Percentiles rank a stretch among this genome's conserved stretches.
Evolutionary conservation across 352 stramenopile genomes (phyloP).

Genomic region (Phytopythium vexans): DNA sequence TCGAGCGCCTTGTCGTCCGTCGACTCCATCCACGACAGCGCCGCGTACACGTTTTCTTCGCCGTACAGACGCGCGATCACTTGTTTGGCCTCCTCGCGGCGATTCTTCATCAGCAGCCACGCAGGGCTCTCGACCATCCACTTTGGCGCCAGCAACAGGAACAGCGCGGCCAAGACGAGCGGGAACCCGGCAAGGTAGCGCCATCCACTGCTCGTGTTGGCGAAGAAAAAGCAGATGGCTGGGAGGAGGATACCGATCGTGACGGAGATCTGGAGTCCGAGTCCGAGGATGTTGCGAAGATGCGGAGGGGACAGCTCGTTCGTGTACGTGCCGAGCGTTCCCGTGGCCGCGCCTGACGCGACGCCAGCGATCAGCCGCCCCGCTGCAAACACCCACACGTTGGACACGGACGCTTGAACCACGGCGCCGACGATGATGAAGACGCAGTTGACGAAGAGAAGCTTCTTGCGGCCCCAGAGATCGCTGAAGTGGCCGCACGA

Average conservation of each 20-base stretch:
- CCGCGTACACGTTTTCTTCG: too few species aligned
- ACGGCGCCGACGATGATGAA: slow-evolving; percentile 33
- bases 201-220: slow-evolving; percentile 26
- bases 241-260: slow-evolving; percentile 44
- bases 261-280: slow-evolving; percentile 42
- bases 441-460: slow-evolving; percentile 18
- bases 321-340: slow-evolving; percentile 20
- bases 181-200: slow-evolving; percentile 45
- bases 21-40: slow-evolving; percentile 9
- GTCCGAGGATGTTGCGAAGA: slow-evolving; percentile 20
- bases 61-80: slow-evolving; percentile 27
- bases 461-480: slow-evolving; percentile 19
- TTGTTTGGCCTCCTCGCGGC: slow-evolving; percentile 12
- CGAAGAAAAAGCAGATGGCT: slow-evolving; percentile 29
- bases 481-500: slow-evolving; percentile 30
- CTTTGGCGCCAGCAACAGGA: slow-evolving; percentile 20
- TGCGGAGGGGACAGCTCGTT: slow-evolving; percentile 24
- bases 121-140: slow-evolving; percentile 37
- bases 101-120: slow-evolving; percentile 29
- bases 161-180: slow-evolving; percentile 20
- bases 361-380: slow-evolving; percentile 40
- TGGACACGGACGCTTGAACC: slow-evolving; percentile 22
- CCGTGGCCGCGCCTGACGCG: slow-evolving; percentile 26
- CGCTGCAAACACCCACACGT: slow-evolving; percentile 23
- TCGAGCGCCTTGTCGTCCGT: slow-evolving; percentile 15